Base-by-base conservation (phyloP, 352 stramenopile species). In the Pythium aquatile region DNA sequence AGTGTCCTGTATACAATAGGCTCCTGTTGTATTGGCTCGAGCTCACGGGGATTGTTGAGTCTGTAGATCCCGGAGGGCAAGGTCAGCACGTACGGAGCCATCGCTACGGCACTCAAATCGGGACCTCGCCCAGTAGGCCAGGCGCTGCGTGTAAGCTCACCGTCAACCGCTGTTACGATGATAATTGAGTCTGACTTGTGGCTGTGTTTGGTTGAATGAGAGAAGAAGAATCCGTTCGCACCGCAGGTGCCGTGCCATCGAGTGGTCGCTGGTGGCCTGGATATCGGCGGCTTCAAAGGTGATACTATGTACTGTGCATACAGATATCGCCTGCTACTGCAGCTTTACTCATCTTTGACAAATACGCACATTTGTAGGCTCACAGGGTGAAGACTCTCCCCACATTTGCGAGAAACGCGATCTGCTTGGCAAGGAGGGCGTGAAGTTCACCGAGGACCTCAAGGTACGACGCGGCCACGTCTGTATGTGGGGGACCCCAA, bases 201-300 rank as follows among this genome's bases (percentile, higher is more conserved):
- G 8, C 20, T 24, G 20, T 24, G 20, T 24, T 24, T 24, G 20
- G 16, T 24, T 47, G 39, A 47, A 47, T 24, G 39, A 8, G 39
- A 47, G 29, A 52, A 94, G 85, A 90, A 90, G 59, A 94, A 94
- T 53, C 85, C 85, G 32, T 91, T 94, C 58, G 85, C 85, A 1
- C 83, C 83, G 2, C 63, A 90, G 57, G 80, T 94, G 49, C 85
- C 83, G 7, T 94, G 85, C 63, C 83, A 93, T 56, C 84, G 82
- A 30, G 76, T 94, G 10, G 81, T 94, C n/a, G 78, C 81, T n/a
- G 81, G 70, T 29, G 65, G 72, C 13, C 67, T 89, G n/a, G 73
- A 76, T 33, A 90, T 94, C 46, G 83, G 85, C 1, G 85, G 85
- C 46, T 94, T 92, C 69, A 87, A 88, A 79, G 85, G 80, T 83